phyloP scores from a whole-genome alignment of 169 alveolate genomes.

The Amoebophrya sp. region DNA sequence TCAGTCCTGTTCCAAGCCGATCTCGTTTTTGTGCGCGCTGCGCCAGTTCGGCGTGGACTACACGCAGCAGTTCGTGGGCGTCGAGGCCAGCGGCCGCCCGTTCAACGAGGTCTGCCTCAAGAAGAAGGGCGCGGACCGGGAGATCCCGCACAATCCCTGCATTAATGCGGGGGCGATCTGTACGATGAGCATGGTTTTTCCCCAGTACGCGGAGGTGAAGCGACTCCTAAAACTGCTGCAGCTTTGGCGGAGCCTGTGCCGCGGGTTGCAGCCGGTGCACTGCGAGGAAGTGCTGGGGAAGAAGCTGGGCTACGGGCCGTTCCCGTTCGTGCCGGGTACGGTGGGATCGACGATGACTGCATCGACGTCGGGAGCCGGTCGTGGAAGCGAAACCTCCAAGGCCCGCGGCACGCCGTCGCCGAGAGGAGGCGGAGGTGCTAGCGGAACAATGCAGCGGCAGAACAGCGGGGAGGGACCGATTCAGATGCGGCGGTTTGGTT shows the following conservation, averaged over 20 bases:
- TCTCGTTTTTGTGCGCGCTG: background rate
- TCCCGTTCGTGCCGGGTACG: too few species aligned
- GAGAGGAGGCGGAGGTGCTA: too few species aligned
- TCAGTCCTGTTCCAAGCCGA: background rate
- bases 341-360: too few species aligned
- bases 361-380: too few species aligned
- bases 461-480: too few species aligned
- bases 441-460: too few species aligned
- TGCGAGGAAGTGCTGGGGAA: too few species aligned
- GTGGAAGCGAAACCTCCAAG: too few species aligned
- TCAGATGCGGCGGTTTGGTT: too few species aligned
- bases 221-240: background rate
- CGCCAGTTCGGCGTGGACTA: background rate
- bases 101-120: background rate
- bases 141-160: conserved; percentile 4
- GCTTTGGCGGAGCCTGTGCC: background rate
- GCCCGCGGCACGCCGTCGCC: too few species aligned
- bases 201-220: background rate
- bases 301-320: too few species aligned
- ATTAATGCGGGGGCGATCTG: background rate
- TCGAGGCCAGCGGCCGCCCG: background rate
- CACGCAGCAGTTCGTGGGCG: background rate
- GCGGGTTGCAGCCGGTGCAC: background rate
- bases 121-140: background rate
- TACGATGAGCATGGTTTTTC: background rate